Evolutionary conservation across 73 alveolate species (phyloP).

Genomic region (Uronychia setigera): DNA sequence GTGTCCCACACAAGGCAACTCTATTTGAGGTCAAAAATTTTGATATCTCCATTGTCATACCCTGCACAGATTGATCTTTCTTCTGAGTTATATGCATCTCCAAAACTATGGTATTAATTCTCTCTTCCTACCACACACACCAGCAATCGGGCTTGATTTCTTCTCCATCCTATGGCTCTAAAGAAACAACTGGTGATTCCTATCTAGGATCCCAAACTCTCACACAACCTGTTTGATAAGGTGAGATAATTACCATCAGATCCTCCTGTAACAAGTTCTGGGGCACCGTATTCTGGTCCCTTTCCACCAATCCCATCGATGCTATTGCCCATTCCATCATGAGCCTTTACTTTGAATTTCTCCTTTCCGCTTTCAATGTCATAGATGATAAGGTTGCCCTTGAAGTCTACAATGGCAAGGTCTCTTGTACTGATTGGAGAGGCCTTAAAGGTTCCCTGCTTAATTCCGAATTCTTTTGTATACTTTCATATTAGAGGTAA

Average conservation of each 20-base stretch:
- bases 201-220: constrained; percentile 99
- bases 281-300: constrained; percentile 95
- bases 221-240: constrained; percentile 70
- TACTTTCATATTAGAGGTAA: constrained; percentile 56
- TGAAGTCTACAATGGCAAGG: constrained; percentile 97
- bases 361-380: constrained; percentile 92
- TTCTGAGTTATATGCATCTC: constrained; percentile 90
- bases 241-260: constrained; percentile 76
- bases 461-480: constrained; percentile 87
- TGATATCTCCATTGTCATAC: constrained; percentile 99
- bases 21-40: constrained; percentile 96
- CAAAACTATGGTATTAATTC: constrained; percentile 58
- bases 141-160: constrained; percentile 99
- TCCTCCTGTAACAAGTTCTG: constrained; percentile 99
- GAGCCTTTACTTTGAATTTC: constrained; percentile 93
- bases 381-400: constrained; percentile 90
- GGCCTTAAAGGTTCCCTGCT: constrained; percentile 95
- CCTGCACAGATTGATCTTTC: constrained; percentile 96
- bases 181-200: constrained; percentile 96
- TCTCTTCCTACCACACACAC: constrained; percentile 75
- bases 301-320: constrained; percentile 98
- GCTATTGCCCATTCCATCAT: constrained; percentile 93
- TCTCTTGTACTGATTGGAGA: constrained; percentile 87
- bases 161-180: constrained; percentile 97
- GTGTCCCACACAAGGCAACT: constrained; percentile 97